phyloP scores from a whole-genome alignment of 495 filamentous ascomycete species.

The Aspergillus mulundensis region DNA sequence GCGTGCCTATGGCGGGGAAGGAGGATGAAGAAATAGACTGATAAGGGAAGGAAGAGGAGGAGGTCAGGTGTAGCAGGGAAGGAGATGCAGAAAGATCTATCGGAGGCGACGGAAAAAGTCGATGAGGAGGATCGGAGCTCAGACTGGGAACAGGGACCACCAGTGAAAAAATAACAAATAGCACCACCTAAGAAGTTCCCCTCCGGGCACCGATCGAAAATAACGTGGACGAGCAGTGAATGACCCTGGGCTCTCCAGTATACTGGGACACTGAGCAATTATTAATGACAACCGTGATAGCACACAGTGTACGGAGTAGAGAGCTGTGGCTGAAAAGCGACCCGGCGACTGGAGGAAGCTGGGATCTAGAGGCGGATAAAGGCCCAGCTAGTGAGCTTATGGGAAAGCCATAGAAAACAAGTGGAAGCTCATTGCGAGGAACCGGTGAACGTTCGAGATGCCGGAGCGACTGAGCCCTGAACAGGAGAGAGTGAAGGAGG shows the following conservation, averaged over 20 bases:
- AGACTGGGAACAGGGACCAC: slow-evolving; percentile 1
- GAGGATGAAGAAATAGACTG: slow-evolving; percentile 6
- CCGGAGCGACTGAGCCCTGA: not conserved
- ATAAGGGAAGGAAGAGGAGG: slow-evolving; percentile 4
- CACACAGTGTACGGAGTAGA: not conserved
- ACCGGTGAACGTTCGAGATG: not conserved
- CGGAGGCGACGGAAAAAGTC: slow-evolving; percentile 1
- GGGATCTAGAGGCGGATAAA: slow-evolving; percentile 1
- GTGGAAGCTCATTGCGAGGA: not conserved
- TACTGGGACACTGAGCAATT: slow-evolving; percentile 1
- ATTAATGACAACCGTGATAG: not conserved
- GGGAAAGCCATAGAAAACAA: not conserved
- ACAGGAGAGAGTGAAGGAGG: not conserved
- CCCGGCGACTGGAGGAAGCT: not conserved
- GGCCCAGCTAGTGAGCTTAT: slow-evolving; percentile 2
- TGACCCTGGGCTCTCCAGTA: not conserved
- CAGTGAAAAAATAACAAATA: not conserved
- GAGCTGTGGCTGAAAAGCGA: not conserved
- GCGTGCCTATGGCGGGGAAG: slow-evolving; percentile 3
- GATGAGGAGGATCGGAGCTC: slow-evolving; percentile 4
- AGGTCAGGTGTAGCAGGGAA: not conserved
- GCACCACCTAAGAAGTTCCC: not conserved
- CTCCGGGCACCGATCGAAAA: not conserved
- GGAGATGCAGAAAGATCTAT: slow-evolving; percentile 6
- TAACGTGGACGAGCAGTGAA: not conserved